These are phyloP conservation scores for Auricularia sp. DNA, from an alignment of 768 basidiomycete species.

Conservation along the genomic window DNA sequence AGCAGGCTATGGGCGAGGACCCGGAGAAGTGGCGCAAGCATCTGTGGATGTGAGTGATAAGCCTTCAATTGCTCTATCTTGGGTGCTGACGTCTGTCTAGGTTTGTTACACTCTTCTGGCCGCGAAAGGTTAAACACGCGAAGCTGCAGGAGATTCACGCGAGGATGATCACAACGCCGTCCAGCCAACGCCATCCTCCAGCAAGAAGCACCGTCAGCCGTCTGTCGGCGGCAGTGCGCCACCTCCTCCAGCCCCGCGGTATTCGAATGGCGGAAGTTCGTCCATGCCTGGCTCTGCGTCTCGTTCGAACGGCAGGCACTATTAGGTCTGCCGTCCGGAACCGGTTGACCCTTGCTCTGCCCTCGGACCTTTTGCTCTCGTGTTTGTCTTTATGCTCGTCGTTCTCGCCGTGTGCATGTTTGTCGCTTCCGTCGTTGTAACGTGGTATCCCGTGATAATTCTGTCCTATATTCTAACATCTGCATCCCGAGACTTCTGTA, in stretches of 20 bases:
- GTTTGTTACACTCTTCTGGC: slow-evolving; percentile 95
- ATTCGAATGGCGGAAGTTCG: neutral
- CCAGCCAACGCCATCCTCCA: neutral
- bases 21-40: slow-evolving; percentile 82
- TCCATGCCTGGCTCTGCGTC: neutral
- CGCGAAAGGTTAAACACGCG: slow-evolving; percentile 87
- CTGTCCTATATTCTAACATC: neutral
- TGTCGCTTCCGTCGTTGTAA: neutral
- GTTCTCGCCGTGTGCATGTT: neutral
- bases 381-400: neutral
- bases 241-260: neutral
- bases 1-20: slow-evolving; percentile 73
- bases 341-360: neutral
- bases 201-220: neutral
- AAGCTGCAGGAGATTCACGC: slow-evolving; percentile 93
- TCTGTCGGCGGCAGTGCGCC: neutral
- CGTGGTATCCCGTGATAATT: neutral
- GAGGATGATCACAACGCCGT: slow-evolving; percentile 76
- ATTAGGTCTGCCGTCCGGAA: neutral
- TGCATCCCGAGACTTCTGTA: neutral
- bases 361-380: neutral
- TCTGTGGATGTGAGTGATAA: slow-evolving; percentile 81
- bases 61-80: no score
- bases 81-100: slow-evolving; percentile 27
- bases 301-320: neutral